Percentiles rank a stretch among this genome's conserved stretches.
These are phyloP conservation scores for Crithidia expoeki DNA, from an alignment of 208 protist species.

Conservation along the genomic window DNA sequence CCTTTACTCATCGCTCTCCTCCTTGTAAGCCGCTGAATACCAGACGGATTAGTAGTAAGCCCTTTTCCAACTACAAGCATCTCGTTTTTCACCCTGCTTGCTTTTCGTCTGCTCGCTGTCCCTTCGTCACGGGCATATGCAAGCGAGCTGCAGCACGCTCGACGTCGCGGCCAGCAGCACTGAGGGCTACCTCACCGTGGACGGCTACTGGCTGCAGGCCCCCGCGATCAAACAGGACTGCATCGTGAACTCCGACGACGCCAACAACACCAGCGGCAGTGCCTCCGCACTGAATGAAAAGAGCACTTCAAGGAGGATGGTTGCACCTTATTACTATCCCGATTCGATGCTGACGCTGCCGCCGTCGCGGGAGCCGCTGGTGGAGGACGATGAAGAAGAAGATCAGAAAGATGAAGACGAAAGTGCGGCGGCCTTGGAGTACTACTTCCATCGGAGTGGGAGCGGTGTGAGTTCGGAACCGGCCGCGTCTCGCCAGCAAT, in stretches of 20 bases:
- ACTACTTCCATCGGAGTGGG: constrained; percentile 4
- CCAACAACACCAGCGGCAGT: constrained; percentile 6
- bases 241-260: constrained; percentile 3
- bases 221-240: constrained; percentile 14
- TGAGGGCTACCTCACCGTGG: constrained; percentile 19
- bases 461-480: not conserved
- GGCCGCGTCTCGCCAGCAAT: not conserved
- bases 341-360: not conserved
- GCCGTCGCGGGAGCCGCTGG: not conserved
- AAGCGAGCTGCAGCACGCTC: not conserved
- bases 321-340: constrained; percentile 6
- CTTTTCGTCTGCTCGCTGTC: not conserved
- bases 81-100: not conserved
- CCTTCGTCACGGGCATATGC: not conserved
- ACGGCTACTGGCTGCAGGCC: constrained; percentile 26
- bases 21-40: too few relatives aligned
- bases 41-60: too few relatives aligned
- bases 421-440: constrained; percentile 7
- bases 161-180: constrained; percentile 11
- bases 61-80: too few relatives aligned
- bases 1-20: too few relatives aligned
- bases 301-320: not conserved
- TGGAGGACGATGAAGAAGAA: constrained; percentile 33
- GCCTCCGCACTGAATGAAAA: not conserved
- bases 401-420: not conserved